Evolutionary conservation across 129 eudicot genomes (phyloP).

Genomic region (Calendula officinalis): DNA sequence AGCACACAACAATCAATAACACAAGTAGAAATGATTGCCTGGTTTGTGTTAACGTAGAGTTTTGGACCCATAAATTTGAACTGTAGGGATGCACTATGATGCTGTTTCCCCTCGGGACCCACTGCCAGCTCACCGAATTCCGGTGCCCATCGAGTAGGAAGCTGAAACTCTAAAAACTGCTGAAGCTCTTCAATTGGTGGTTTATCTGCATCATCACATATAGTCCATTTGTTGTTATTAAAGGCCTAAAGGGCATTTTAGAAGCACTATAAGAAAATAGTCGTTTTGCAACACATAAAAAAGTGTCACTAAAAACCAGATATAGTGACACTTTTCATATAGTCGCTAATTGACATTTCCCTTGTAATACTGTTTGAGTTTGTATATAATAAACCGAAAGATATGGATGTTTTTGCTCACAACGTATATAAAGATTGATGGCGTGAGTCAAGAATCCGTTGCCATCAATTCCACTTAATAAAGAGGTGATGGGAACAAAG

Average conservation of each 20-base stretch:
- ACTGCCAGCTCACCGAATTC: slow-evolving; percentile 67
- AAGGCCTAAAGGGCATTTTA: slow-evolving; percentile 16
- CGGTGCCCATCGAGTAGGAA: slow-evolving; percentile 78
- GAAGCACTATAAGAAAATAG: no score
- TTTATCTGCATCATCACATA: slow-evolving; percentile 45
- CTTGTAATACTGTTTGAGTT: no score
- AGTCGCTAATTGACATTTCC: no score
- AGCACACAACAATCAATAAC: background rate
- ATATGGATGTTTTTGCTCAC: slow-evolving; percentile 37
- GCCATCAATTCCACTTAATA: slow-evolving; percentile 68
- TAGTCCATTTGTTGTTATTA: background rate
- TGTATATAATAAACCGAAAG: background rate
- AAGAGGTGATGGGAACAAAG: slow-evolving; percentile 68
- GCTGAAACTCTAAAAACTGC: slow-evolving; percentile 76
- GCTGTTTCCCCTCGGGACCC: slow-evolving; percentile 67
- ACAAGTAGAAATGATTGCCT: slow-evolving; percentile 30
- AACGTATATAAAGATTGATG: slow-evolving; percentile 68
- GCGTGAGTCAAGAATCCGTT: slow-evolving; percentile 76
- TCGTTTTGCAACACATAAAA: no score
- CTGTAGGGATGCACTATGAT: slow-evolving; percentile 53
- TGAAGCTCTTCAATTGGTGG: slow-evolving; percentile 73
- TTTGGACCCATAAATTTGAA: slow-evolving; percentile 74
- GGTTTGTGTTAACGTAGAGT: slow-evolving; percentile 65
- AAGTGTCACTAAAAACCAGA: no score
- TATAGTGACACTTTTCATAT: no score